Conservation (phyloP, 257 asterid species). For the Gynochthodes officinalis region DNA sequence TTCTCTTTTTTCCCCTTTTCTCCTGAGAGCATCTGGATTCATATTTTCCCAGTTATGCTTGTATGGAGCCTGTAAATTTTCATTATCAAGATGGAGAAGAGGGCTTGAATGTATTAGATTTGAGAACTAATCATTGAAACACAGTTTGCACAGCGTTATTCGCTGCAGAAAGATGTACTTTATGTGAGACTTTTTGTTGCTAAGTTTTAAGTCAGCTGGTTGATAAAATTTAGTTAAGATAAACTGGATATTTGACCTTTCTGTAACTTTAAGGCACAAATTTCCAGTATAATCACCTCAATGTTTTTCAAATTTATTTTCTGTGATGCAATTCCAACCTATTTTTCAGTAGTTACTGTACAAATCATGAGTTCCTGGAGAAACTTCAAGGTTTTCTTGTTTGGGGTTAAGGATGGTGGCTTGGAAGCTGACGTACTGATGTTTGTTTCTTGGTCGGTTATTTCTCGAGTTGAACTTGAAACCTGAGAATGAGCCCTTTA, state of each 20-base stretch:
- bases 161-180: constrained; percentile 2
- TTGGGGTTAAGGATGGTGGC: too few relatives aligned
- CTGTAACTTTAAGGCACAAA: too few relatives aligned
- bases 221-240: too few relatives aligned
- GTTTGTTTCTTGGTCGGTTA: too few relatives aligned
- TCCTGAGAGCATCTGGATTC: constrained; percentile 13
- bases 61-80: constrained; percentile 12
- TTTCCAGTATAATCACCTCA: too few relatives aligned
- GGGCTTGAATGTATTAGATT: constrained; percentile 3
- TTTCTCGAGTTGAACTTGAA: background rate
- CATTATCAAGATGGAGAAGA: background rate
- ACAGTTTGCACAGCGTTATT: background rate
- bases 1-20: background rate
- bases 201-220: background rate
- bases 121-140: background rate
- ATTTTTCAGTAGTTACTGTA: too few relatives aligned
- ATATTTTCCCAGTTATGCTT: constrained; percentile 6
- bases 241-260: too few relatives aligned
- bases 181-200: background rate
- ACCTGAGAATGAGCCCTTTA: background rate
- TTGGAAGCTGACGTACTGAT: too few relatives aligned
- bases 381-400: too few relatives aligned
- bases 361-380: too few relatives aligned
- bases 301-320: too few relatives aligned
- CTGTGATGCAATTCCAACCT: too few relatives aligned